Evolutionary conservation across 2,329 filamentous ascomycete species (phyloP), one percentile per base, ranked within the genome.

Genomic region (Alternaria conjuncta): DNA sequence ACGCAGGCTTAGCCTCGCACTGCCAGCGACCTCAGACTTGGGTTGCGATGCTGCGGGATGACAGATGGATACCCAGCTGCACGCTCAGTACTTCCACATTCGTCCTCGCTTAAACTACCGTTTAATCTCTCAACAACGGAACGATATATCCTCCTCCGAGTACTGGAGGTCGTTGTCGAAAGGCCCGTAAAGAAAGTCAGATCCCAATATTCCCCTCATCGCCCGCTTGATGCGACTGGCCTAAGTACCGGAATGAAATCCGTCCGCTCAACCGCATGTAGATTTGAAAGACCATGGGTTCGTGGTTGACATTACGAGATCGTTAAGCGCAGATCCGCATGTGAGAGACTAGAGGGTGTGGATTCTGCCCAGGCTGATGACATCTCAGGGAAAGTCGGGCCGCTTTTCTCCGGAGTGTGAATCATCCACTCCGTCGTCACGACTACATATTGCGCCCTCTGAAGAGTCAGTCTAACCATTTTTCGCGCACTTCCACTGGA

Each of bases 261-360:
- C 49, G 25, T 28, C 60, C 47, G 55, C 41, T n/a, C 47, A 23
- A 59, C 55, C 60, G 47, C 53, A 13, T 62, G 55, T 55, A 41
- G 54, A 44, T 44, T 36, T 43, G n/a, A n/a, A 30, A 60, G n/a
- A 55, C 60, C 67, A 63, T 55, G 45, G 58, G 44, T 65, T 58
- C 62, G 54, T 59, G 55, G 60, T 68, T 70, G 61, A 45, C 66
- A 66, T 74, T 74, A 71, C 71, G 67, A 73, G 69, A 74, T 68
- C 63, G 32, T 60, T 65, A 56, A 44, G 47, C 60, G 44, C 49
- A 60, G 67, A 68, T 69, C 67, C 62, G 66, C 71, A 67, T 74
- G 69, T 74, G 69, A 71, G 60, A 58, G 58, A 55, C 45, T 36
- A 53, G 26, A 21, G 36, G 43, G 55, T 45, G 59, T 50, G 26